Conservation (phyloP, 1,139 yeast genomes). For the Hyphopichia burtonii region DNA sequence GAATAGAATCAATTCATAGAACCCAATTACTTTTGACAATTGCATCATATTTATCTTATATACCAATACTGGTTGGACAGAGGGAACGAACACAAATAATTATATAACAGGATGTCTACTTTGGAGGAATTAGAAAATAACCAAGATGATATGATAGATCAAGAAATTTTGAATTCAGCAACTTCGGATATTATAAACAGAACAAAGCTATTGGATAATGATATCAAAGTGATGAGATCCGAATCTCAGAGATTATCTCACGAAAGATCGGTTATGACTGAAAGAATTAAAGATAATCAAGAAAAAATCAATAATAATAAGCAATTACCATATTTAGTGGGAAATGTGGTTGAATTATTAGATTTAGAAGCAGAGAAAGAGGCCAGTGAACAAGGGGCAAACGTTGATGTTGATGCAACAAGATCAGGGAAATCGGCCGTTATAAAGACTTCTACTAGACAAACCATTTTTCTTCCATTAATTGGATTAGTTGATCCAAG, state of each 20-base stretch:
- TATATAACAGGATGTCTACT: conserved; percentile 53
- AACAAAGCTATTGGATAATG: conserved; percentile 86
- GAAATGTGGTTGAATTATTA: conserved; percentile 93
- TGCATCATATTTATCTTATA: too few species aligned
- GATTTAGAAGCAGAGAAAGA: conserved; percentile 88
- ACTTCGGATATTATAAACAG: conserved; percentile 85
- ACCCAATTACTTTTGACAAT: background rate
- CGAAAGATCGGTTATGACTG: conserved; percentile 90
- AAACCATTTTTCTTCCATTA: conserved; percentile 93
- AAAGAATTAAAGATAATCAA: conserved; percentile 91
- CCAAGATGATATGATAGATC: conserved; percentile 60
- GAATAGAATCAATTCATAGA: background rate
- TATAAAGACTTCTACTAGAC: conserved; percentile 94
- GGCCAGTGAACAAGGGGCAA: conserved; percentile 90
- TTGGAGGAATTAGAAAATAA: conserved; percentile 62
- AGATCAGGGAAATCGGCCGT: conserved; percentile 97
- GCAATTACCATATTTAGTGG: conserved; percentile 94
- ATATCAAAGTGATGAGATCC: conserved; percentile 91
- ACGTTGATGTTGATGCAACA: conserved; percentile 88
- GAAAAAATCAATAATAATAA: conserved; percentile 95
- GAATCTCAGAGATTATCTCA: conserved; percentile 89
- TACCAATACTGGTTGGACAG: too few species aligned
- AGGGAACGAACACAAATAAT: too few species aligned
- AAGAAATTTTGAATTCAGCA: conserved; percentile 75
- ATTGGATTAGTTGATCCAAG: conserved; percentile 93